Percentiles rank a stretch among this genome's conserved stretches.
These are phyloP conservation scores for Trichoderma erinaceum DNA, from an alignment of 495 filamentous ascomycete genomes.

Conservation along the genomic window DNA sequence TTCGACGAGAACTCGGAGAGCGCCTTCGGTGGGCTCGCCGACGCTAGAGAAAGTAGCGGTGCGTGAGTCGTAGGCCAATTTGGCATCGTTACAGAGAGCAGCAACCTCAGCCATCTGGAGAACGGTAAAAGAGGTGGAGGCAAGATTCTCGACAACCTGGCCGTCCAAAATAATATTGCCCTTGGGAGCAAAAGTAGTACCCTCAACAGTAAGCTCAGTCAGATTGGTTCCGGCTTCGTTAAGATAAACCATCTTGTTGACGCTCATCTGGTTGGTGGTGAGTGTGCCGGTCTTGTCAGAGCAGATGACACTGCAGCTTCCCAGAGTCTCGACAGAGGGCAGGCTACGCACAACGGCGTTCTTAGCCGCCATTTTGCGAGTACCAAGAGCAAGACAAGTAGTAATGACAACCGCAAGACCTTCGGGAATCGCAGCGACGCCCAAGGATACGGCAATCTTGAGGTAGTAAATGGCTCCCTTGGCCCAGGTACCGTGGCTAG, in stretches of 20 bases:
- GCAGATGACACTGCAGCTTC: constrained; percentile 98
- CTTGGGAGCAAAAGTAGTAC: constrained; percentile 85
- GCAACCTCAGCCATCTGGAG: constrained; percentile 78
- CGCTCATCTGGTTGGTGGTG: constrained; percentile 99
- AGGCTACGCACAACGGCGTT: constrained; percentile 94
- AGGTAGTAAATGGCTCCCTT: constrained; percentile 99
- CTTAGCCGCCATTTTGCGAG: constrained; percentile 96
- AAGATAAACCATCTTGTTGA: constrained; percentile 84
- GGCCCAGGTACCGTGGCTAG: constrained; percentile 85
- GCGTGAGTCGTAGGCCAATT: constrained; percentile 73
- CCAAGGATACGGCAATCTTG: constrained; percentile 98
- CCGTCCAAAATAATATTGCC: constrained; percentile 65
- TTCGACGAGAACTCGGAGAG: constrained; percentile 83
- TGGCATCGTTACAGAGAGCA: constrained; percentile 85
- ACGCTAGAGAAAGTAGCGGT: constrained; percentile 70
- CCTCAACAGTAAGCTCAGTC: constrained; percentile 86
- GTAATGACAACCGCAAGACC: constrained; percentile 97
- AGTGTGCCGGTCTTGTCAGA: constrained; percentile 99
- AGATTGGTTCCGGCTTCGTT: constrained; percentile 63
- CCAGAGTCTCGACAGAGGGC: constrained; percentile 94
- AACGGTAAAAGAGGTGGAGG: constrained; percentile 70
- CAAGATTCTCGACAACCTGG: constrained; percentile 60
- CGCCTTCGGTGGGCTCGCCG: constrained; percentile 94
- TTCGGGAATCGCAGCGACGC: constrained; percentile 96
- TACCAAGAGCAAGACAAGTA: constrained; percentile 90